A percentile compares a stretch with the other conserved stretches of the same genome.
Conservation (phyloP, 805 yeast species). For the Wickerhamomyces chaumierensis region DNA sequence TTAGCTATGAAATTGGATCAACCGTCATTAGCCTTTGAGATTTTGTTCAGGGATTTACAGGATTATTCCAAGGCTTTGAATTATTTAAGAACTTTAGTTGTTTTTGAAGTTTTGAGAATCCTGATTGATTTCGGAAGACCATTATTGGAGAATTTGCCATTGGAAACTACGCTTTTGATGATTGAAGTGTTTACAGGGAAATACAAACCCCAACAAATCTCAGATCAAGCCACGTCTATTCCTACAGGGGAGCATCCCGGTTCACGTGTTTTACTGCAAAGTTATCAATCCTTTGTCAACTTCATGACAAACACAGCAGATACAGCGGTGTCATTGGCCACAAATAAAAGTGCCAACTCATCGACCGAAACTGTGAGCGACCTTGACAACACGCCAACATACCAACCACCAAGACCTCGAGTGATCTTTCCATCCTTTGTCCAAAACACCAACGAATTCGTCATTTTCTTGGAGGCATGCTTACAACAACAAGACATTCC, state of each 20-base stretch:
- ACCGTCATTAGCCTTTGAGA: slow-evolving; percentile 65
- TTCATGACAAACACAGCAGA: slow-evolving; percentile 27
- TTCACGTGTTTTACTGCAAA: slow-evolving; percentile 26
- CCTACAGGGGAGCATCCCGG: slow-evolving; percentile 4
- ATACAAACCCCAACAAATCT: slow-evolving; percentile 33
- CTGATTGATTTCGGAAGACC: slow-evolving; percentile 54
- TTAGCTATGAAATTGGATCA: slow-evolving; percentile 64
- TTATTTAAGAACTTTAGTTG: slow-evolving; percentile 55
- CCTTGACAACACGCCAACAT: slow-evolving; percentile 38
- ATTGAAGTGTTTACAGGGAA: slow-evolving; percentile 86
- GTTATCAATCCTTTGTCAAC: slow-evolving; percentile 46
- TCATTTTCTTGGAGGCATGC: slow-evolving; percentile 87
- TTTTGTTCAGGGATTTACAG: slow-evolving; percentile 53
- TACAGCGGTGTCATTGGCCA: not conserved
- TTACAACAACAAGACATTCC: slow-evolving; percentile 66
- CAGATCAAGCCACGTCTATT: slow-evolving; percentile 14
- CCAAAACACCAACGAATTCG: slow-evolving; percentile 80
- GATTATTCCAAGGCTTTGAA: slow-evolving; percentile 49
- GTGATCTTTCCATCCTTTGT: slow-evolving; percentile 79
- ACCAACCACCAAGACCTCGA: slow-evolving; percentile 86
- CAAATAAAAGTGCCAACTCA: slow-evolving; percentile 3
- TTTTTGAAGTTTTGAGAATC: slow-evolving; percentile 69
- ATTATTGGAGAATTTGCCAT: slow-evolving; percentile 58
- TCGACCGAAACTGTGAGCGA: slow-evolving; percentile 1
- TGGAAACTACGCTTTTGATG: slow-evolving; percentile 70